Conservation (phyloP, 2,329 filamentous ascomycete genomes). For the Macrophomina tecta region DNA sequence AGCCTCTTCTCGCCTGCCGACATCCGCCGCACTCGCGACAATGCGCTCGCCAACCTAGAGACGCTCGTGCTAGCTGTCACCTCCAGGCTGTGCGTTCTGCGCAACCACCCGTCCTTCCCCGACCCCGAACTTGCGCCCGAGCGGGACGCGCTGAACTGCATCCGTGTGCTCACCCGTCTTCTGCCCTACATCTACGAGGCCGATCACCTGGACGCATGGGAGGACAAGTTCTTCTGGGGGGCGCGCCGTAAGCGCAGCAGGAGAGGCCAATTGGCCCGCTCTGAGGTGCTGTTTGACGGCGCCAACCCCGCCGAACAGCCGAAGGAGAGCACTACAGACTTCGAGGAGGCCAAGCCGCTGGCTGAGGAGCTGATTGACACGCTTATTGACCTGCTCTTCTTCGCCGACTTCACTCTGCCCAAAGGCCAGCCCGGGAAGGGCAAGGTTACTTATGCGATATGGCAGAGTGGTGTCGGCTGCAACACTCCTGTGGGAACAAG, state of each 20-base stretch:
- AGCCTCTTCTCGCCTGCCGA: slow-evolving; percentile 83
- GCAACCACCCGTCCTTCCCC: slow-evolving; percentile 89
- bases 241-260: slow-evolving; percentile 67
- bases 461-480: slow-evolving; percentile 97
- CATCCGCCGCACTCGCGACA: slow-evolving; percentile 85
- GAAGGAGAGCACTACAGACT: slow-evolving; percentile 63
- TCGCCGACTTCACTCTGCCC: slow-evolving; percentile 85
- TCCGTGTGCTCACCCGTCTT: slow-evolving; percentile 86
- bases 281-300: slow-evolving; percentile 86
- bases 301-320: slow-evolving; percentile 60
- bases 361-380: slow-evolving; percentile 94
- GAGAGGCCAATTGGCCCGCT: slow-evolving; percentile 53
- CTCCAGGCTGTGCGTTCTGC: slow-evolving; percentile 80
- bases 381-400: slow-evolving; percentile 88
- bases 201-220: slow-evolving; percentile 82
- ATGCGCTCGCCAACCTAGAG: slow-evolving; percentile 84
- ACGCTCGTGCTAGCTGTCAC: slow-evolving; percentile 84
- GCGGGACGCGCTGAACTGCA: slow-evolving; percentile 90
- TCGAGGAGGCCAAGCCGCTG: slow-evolving; percentile 82
- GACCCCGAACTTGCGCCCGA: slow-evolving; percentile 83
- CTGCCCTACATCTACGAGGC: slow-evolving; percentile 92
- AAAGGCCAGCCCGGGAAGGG: slow-evolving; percentile 71
- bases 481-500: slow-evolving; percentile 86
- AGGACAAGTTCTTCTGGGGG: slow-evolving; percentile 92
- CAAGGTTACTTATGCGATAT: slow-evolving; percentile 92